These are phyloP conservation scores for Suillus plorans DNA, from an alignment of 768 basidiomycete species.

Conservation along the genomic window DNA sequence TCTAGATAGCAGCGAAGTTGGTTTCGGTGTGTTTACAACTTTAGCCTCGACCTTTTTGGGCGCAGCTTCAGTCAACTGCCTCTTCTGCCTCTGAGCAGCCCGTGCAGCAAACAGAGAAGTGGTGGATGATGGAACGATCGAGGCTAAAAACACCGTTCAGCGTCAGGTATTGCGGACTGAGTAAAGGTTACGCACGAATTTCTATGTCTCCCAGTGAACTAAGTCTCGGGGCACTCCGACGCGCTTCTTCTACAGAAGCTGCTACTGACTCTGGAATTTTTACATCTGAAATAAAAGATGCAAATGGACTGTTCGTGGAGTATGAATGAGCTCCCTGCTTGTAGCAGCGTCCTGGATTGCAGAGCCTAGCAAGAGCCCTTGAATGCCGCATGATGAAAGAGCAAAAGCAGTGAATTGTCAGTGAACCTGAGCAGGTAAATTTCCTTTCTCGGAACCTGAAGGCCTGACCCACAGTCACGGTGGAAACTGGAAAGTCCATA, in stretches of 20 bases:
- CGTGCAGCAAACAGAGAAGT: conserved; percentile 9
- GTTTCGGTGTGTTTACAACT: neutral
- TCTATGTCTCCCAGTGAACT: conserved; percentile 21
- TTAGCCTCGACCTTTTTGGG: neutral
- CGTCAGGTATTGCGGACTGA: neutral
- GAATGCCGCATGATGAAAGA: conserved; percentile 8
- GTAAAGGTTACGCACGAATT: conserved; percentile 19
- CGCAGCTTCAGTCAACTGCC: neutral
- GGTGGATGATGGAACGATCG: neutral
- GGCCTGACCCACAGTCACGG: neutral
- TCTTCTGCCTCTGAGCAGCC: conserved; percentile 3
- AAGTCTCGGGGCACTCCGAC: conserved; percentile 12
- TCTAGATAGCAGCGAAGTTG: neutral
- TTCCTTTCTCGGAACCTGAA: conserved; percentile 2
- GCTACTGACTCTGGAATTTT: neutral
- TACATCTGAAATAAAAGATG: conserved; percentile 7
- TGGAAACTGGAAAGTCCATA: too few species aligned
- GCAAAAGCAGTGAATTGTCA: neutral
- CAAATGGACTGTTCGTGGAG: conserved; percentile 1
- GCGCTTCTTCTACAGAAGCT: neutral
- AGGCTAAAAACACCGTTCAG: neutral
- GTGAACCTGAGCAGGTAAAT: neutral
- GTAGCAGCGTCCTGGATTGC: neutral
- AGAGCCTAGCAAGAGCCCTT: conserved; percentile 4
- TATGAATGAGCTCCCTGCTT: neutral